Percentiles rank a stretch among this genome's conserved stretches.
Evolutionary conservation across 208 protist genomes (phyloP).

Genomic region (Borovskyia barvae): DNA sequence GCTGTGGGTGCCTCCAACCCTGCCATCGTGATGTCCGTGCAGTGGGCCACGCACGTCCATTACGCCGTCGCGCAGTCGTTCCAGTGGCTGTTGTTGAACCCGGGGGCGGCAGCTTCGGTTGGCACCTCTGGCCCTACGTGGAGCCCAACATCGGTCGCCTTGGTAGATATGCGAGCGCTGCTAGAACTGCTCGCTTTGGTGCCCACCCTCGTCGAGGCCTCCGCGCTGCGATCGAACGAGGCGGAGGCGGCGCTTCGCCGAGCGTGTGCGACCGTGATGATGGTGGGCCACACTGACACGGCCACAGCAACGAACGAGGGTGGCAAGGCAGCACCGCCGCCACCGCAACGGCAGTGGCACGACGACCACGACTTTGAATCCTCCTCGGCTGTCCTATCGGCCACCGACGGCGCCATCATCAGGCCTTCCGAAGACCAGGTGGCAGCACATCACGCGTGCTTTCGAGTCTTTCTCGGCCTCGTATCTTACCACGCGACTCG

Average conservation of each 20-base stretch:
- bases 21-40: neutral
- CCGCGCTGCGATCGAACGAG: slow-evolving; percentile 12
- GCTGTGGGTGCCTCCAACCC: neutral
- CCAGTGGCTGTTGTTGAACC: slow-evolving; percentile 12
- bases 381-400: too few relatives aligned
- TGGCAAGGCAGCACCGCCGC: neutral
- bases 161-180: slow-evolving; percentile 8
- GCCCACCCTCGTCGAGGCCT: slow-evolving; percentile 10
- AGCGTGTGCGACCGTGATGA: neutral
- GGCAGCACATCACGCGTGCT: slow-evolving; percentile 5
- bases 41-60: slow-evolving; percentile 18
- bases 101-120: neutral
- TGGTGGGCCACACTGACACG: neutral
- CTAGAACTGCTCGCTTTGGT: slow-evolving; percentile 25
- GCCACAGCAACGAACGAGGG: neutral
- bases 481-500: slow-evolving; percentile 10
- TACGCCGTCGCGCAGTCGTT: slow-evolving; percentile 17
- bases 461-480: slow-evolving; percentile 19
- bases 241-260: slow-evolving; percentile 12
- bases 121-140: neutral
- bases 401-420: too few relatives aligned
- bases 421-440: too few relatives aligned
- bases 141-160: neutral
- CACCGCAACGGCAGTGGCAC: too few relatives aligned
- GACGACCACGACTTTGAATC: too few relatives aligned